These are phyloP conservation scores for Botrytis deweyae DNA, from an alignment of 2,329 filamentous ascomycete species.

Conservation along the genomic window DNA sequence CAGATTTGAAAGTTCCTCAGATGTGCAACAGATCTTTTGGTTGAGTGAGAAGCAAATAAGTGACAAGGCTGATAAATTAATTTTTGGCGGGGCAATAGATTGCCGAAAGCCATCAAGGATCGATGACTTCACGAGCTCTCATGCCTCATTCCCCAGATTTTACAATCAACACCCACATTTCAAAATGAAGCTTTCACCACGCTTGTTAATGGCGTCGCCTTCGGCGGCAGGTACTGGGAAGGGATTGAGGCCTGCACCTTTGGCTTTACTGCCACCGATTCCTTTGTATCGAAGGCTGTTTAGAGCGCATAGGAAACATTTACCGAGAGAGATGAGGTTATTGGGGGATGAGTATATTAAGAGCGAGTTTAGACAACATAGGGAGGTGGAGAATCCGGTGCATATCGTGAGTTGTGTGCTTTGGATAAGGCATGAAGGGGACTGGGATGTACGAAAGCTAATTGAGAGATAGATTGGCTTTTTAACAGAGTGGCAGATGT, in stretches of 20 bases:
- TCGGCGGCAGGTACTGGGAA: conserved; percentile 29
- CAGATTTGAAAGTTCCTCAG: background rate
- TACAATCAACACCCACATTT: background rate
- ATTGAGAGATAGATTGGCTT: conserved; percentile 72
- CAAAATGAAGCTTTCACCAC: conserved; percentile 32
- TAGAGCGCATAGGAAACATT: conserved; percentile 77
- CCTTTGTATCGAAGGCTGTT: conserved; percentile 86
- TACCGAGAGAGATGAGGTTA: conserved; percentile 72
- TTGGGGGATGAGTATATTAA: conserved; percentile 93
- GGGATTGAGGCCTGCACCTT: conserved; percentile 32
- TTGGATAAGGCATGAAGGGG: background rate
- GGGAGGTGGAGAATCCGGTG: conserved; percentile 80
- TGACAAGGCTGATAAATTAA: conserved; percentile 21
- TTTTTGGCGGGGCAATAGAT: conserved; percentile 18
- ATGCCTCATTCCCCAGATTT: conserved; percentile 3
- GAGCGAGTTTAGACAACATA: conserved; percentile 84
- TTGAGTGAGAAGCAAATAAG: background rate
- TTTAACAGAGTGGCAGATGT: conserved; percentile 92
- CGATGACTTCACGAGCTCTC: conserved; percentile 15
- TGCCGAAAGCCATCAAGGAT: conserved; percentile 9
- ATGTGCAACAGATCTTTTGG: background rate
- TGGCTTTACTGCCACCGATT: conserved; percentile 49
- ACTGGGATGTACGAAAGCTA: background rate
- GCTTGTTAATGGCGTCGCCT: conserved; percentile 34
- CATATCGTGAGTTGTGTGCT: conserved; percentile 69